A percentile compares a stretch with the other conserved stretches of the same genome.
phyloP scores from a whole-genome alignment of 1,139 yeast genomes.

The Debaryomyces fabryi region DNA sequence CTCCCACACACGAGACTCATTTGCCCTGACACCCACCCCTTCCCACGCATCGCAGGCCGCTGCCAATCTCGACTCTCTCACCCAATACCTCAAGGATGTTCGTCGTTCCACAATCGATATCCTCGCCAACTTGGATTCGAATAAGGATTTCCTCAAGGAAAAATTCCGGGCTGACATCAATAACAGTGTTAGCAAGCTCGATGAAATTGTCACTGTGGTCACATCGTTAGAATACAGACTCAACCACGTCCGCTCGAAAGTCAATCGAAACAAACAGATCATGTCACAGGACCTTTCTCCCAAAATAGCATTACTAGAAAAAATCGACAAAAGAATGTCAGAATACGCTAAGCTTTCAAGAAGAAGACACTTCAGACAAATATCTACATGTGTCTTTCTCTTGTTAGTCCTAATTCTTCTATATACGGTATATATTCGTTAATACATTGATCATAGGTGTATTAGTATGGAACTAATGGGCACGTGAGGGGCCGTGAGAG shows the following conservation, averaged over 20 bases:
- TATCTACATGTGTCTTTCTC: slow-evolving; percentile 25
- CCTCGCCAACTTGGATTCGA: slow-evolving; percentile 17
- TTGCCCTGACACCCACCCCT: not conserved
- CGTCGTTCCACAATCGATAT: slow-evolving; percentile 15
- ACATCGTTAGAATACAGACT: slow-evolving; percentile 33
- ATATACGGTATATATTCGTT: not conserved
- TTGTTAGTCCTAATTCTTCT: slow-evolving; percentile 25
- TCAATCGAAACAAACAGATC: slow-evolving; percentile 29
- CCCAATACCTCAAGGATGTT: slow-evolving; percentile 14
- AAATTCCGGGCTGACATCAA: slow-evolving; percentile 31
- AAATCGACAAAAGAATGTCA: slow-evolving; percentile 30
- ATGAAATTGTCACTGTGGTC: slow-evolving; percentile 30
- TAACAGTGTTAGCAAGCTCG: slow-evolving; percentile 31
- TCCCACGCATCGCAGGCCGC: not conserved
- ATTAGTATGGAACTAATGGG: not conserved
- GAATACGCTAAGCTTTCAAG: slow-evolving; percentile 30
- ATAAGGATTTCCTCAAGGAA: slow-evolving; percentile 21
- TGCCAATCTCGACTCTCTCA: slow-evolving; percentile 10
- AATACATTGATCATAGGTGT: not conserved
- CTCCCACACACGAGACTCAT: slow-evolving; percentile 17
- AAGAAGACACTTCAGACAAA: slow-evolving; percentile 32
- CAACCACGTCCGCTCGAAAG: slow-evolving; percentile 24
- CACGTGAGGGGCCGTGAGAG: not conserved
- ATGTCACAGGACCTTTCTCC: slow-evolving; percentile 32
- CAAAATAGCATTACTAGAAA: slow-evolving; percentile 37